phyloP scores from a whole-genome alignment of 148 eudicot genomes.

The Rhododendron simsii region DNA sequence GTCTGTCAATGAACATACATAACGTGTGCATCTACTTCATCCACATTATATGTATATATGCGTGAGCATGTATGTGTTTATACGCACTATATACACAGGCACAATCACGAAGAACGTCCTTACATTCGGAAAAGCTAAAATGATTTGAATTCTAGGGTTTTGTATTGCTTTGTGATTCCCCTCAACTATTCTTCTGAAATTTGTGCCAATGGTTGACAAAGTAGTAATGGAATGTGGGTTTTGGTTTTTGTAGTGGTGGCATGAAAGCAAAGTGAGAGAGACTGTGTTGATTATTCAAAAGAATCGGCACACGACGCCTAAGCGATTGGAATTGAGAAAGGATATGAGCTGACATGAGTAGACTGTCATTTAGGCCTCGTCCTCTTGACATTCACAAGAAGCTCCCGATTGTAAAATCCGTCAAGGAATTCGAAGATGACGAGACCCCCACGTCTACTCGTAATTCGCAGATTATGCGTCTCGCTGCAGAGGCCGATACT shows the following conservation, averaged over 20 bases:
- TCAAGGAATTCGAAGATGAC: conserved; percentile 94
- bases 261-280: neutral
- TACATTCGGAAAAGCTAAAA: too few relatives aligned
- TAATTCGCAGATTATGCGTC: conserved; percentile 67
- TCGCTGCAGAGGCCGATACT: conserved; percentile 66
- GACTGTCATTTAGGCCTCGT: conserved; percentile 87
- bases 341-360: conserved; percentile 61
- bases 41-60: too few relatives aligned
- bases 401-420: conserved; percentile 83
- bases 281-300: neutral
- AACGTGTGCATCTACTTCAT: too few relatives aligned
- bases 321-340: neutral
- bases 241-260: neutral
- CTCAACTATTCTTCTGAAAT: too few relatives aligned
- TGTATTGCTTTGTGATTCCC: too few relatives aligned
- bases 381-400: conserved; percentile 95
- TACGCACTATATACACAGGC: too few relatives aligned
- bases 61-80: too few relatives aligned
- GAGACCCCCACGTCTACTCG: conserved; percentile 75
- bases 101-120: too few relatives aligned
- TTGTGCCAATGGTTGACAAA: neutral
- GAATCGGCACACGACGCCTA: too few relatives aligned
- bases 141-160: too few relatives aligned
- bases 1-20: too few relatives aligned
- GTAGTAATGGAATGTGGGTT: neutral